These are phyloP conservation scores for Bruguiera gymnorhiza DNA, from an alignment of 345 rosid species.

Conservation along the genomic window DNA sequence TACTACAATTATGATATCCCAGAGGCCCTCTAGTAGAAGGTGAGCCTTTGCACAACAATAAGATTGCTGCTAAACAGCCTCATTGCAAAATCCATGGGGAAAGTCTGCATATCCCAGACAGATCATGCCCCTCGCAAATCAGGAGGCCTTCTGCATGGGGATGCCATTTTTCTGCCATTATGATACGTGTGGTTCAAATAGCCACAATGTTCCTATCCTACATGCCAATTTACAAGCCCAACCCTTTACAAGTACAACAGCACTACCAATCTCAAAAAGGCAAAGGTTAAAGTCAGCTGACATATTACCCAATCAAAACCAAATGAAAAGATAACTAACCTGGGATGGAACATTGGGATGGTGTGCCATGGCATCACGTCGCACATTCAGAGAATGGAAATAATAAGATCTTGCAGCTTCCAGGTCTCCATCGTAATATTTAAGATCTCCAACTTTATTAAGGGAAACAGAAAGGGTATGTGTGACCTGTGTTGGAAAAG, in stretches of 20 bases:
- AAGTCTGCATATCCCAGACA: too few species aligned
- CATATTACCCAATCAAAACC: neutral
- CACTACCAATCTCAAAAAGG: too few species aligned
- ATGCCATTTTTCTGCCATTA: too few species aligned
- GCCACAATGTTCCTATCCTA: neutral
- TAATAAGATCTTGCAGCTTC: conserved; percentile 81
- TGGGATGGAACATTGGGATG: conserved; percentile 63
- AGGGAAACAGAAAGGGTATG: conserved; percentile 96
- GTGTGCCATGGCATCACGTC: conserved; percentile 65
- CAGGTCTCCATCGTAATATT: conserved; percentile 81
- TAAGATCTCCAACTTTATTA: conserved; percentile 93
- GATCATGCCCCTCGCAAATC: too few species aligned
- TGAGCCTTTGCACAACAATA: neutral
- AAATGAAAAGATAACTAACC: conserved; percentile 38
- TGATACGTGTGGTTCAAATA: neutral
- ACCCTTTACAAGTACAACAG: too few species aligned
- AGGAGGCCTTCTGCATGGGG: too few species aligned
- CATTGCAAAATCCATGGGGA: too few species aligned
- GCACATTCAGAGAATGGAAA: conserved; percentile 64
- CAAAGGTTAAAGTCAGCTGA: neutral
- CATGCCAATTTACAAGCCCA: neutral
- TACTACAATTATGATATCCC: neutral
- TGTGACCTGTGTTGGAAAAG: conserved; percentile 47
- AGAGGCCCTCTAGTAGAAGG: neutral
- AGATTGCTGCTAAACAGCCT: too few species aligned